These are phyloP conservation scores for Biscutella laevigata DNA, from an alignment of 441 rosid genomes.

Conservation along the genomic window DNA sequence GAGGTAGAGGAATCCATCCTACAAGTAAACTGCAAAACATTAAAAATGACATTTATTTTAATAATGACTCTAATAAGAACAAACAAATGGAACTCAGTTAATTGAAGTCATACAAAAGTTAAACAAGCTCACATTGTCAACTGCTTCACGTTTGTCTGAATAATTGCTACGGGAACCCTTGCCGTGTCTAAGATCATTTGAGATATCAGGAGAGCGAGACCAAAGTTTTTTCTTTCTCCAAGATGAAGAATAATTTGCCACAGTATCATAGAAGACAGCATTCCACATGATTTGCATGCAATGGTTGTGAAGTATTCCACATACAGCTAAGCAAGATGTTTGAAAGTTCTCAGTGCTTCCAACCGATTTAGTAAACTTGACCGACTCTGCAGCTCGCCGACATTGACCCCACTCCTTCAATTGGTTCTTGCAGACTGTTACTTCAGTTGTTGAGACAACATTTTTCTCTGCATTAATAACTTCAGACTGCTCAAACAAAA, in stretches of 20 bases:
- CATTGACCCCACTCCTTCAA: slow-evolving; percentile 3
- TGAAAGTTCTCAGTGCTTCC: slow-evolving; percentile 69
- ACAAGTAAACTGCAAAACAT: slow-evolving; percentile 34
- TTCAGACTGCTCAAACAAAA: slow-evolving; percentile 42
- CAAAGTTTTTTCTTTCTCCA: slow-evolving; percentile 77
- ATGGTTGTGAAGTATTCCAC: slow-evolving; percentile 50
- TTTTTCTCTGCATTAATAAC: slow-evolving; percentile 22
- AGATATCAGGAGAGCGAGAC: slow-evolving; percentile 36
- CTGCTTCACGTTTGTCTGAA: slow-evolving; percentile 27
- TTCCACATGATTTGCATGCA: slow-evolving; percentile 90
- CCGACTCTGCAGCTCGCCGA: slow-evolving; percentile 13
- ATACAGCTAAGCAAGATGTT: slow-evolving; percentile 47
- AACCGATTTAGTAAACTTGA: slow-evolving; percentile 44
- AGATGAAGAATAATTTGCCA: slow-evolving; percentile 41
- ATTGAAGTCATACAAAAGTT: not conserved
- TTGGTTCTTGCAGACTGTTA: slow-evolving; percentile 24
- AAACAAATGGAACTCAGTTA: not conserved
- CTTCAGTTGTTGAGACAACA: slow-evolving; percentile 25
- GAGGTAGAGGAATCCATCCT: slow-evolving; percentile 30
- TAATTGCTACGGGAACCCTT: slow-evolving; percentile 17
- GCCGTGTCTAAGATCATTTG: slow-evolving; percentile 15
- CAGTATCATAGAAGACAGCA: slow-evolving; percentile 68
- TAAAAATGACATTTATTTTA: slow-evolving; percentile 23
- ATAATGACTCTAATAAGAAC: not conserved
- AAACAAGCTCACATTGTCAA: slow-evolving; percentile 32